Base-by-base conservation (phyloP, 176 grass and related monocot genomes). In the Musa schizocarpa region DNA sequence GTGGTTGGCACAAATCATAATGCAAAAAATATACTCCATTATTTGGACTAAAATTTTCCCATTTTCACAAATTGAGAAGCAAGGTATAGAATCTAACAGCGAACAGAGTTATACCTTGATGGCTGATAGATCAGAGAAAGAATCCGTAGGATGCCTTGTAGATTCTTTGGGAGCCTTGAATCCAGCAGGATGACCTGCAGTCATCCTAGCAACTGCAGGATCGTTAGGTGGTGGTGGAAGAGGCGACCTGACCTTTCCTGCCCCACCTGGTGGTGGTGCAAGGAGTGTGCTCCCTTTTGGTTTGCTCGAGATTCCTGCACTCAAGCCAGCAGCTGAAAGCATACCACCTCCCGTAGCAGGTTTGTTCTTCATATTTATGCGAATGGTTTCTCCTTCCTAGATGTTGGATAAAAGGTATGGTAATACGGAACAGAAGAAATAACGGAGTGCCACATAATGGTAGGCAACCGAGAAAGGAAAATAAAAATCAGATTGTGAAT, bases 331-430 rank as follows among this genome's bases (percentile, higher is more conserved):
- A 79, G 86, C 72, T 52, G 88, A 84, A 82, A 99, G 88, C 90
- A 89, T 99, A 52, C 90, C 90, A 80, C 82, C 63, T 82, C 91
- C 88, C 59, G 74, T 67, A 76, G 96, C 78, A 81, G 76, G 63
- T 76, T 95, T 99, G 74, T 90, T 99, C 82, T 99, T 99, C 25
- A 99, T 91, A 81, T 82, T 99, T 94, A 99, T 99, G 78, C 85
- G 86, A 66, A 99, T 99, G 52, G 96, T 99, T 89, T 99, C 96
- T 68, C 96, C 96, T 86, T 99, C 96, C 96, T 99, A 75, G 86
- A 87, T 54, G 70, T 25, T 63, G 24, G 0, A 25, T 55, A n/a
- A 25, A 58, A 72, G 16, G 63, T 83, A 87, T 70, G 50, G 10
- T 78, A 75, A 76, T 53, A 66, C 16, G 73, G 10, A 81, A 76